A percentile compares a stretch with the other conserved stretches of the same genome.
Evolutionary conservation across 768 basidiomycete species (phyloP).

Genomic region (Trametes meyenii): DNA sequence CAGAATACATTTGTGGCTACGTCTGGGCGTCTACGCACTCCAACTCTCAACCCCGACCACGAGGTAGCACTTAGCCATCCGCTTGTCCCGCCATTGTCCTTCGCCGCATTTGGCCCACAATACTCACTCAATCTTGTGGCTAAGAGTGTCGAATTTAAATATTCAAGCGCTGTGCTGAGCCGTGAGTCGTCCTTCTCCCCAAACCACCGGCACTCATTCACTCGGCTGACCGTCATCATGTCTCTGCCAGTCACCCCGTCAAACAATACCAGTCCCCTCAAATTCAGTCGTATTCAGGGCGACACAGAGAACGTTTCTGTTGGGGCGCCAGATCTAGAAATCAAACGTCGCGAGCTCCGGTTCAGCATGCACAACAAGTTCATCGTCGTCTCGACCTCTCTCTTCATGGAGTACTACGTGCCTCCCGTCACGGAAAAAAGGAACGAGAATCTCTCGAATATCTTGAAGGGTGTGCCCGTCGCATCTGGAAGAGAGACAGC

Average conservation of each 20-base stretch:
- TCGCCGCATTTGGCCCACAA: too few relatives aligned
- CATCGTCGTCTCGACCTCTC: not conserved
- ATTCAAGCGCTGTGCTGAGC: not conserved
- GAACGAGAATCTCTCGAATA: not conserved
- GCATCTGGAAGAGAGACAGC: not conserved
- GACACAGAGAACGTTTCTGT: not conserved
- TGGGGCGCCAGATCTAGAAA: not conserved
- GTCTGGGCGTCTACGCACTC: too few relatives aligned
- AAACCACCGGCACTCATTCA: not conserved
- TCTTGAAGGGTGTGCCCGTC: not conserved
- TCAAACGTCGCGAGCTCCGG: slow-evolving; percentile 5
- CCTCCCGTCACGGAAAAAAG: not conserved
- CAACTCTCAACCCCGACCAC: too few relatives aligned
- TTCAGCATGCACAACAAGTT: slow-evolving; percentile 4
- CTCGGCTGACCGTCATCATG: not conserved
- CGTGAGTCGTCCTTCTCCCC: not conserved
- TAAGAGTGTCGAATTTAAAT: not conserved
- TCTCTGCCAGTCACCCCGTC: not conserved
- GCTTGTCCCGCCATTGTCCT: too few relatives aligned
- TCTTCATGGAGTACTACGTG: not conserved
- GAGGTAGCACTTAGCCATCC: too few relatives aligned
- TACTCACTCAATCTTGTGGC: not conserved
- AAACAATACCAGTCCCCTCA: not conserved
- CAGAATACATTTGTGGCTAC: too few relatives aligned
- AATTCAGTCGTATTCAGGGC: not conserved